phyloP scores from a whole-genome alignment of 495 filamentous ascomycete species.

The Neurospora africana region DNA sequence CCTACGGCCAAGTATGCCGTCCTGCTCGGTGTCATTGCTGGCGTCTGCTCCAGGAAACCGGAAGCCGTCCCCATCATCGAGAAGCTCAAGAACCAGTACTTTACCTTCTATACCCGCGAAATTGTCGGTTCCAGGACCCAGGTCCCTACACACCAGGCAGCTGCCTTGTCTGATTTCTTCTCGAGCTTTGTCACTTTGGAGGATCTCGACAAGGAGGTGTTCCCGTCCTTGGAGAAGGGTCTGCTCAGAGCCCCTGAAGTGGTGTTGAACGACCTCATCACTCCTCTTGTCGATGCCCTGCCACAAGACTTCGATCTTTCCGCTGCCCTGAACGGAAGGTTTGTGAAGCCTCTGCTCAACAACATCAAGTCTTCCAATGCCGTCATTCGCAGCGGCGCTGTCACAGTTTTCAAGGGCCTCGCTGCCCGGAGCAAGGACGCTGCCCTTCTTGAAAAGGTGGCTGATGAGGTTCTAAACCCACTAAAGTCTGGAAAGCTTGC shows the following conservation, averaged over 20 bases:
- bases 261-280: constrained; percentile 64
- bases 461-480: constrained; percentile 64
- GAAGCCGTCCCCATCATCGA: constrained; percentile 47
- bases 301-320: constrained; percentile 66
- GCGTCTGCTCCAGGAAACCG: constrained; percentile 64
- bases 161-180: constrained; percentile 77
- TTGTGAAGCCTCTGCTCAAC: constrained; percentile 75
- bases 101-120: constrained; percentile 74
- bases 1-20: constrained; percentile 58
- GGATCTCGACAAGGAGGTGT: constrained; percentile 63
- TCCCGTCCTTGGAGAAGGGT: constrained; percentile 77
- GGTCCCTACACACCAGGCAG: constrained; percentile 61
- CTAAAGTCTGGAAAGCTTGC: constrained; percentile 73
- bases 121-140: constrained; percentile 66
- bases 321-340: constrained; percentile 50
- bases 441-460: constrained; percentile 48
- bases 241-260: constrained; percentile 85
- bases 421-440: constrained; percentile 50
- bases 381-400: constrained; percentile 60
- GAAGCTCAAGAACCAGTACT: constrained; percentile 56
- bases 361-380: constrained; percentile 84
- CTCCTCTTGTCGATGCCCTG: constrained; percentile 57
- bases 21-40: constrained; percentile 73
- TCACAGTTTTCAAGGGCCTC: constrained; percentile 56
- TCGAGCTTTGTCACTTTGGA: constrained; percentile 58